These are phyloP conservation scores for Dalechampia spathulata DNA, from an alignment of 441 rosid species.

Conservation along the genomic window DNA sequence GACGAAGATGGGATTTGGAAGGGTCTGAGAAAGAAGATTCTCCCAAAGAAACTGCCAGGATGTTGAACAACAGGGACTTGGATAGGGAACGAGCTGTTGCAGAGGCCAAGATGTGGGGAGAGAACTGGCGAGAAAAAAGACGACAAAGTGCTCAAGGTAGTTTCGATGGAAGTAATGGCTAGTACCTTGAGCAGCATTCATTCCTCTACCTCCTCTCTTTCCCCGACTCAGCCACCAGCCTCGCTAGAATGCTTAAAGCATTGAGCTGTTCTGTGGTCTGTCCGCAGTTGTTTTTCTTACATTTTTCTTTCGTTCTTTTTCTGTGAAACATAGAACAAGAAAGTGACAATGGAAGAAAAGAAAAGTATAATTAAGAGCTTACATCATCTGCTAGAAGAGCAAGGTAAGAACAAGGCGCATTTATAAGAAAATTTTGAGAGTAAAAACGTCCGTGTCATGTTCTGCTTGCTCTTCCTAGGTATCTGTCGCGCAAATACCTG, in stretches of 20 bases:
- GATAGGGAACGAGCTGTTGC: constrained; percentile 92
- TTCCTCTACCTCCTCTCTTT: too few species aligned
- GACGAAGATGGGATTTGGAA: constrained; percentile 64
- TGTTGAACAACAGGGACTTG: constrained; percentile 56
- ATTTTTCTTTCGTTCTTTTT: constrained; percentile 5
- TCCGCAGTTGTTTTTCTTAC: constrained; percentile 1
- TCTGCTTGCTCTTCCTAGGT: constrained; percentile 23
- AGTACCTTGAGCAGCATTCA: constrained; percentile 14
- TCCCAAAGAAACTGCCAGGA: constrained; percentile 63
- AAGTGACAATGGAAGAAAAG: constrained; percentile 5
- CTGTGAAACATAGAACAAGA: constrained; percentile 24
- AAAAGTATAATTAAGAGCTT: constrained; percentile 23
- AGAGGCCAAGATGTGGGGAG: constrained; percentile 99
- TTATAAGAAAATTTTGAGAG: constrained; percentile 29
- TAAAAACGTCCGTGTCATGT: constrained; percentile 19
- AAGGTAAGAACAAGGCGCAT: constrained; percentile 24
- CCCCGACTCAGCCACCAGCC: too few species aligned
- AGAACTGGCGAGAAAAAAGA: constrained; percentile 83
- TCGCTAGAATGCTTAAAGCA: too few species aligned
- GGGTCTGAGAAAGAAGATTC: constrained; percentile 86
- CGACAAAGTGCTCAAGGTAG: constrained; percentile 73
- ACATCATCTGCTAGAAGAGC: constrained; percentile 32
- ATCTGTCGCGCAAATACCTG: constrained; percentile 4
- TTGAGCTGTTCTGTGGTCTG: constrained; percentile 1
- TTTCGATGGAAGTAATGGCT: constrained; percentile 56